These are phyloP conservation scores for Viridothelium virens DNA, from an alignment of 495 filamentous ascomycete species.

Conservation along the genomic window DNA sequence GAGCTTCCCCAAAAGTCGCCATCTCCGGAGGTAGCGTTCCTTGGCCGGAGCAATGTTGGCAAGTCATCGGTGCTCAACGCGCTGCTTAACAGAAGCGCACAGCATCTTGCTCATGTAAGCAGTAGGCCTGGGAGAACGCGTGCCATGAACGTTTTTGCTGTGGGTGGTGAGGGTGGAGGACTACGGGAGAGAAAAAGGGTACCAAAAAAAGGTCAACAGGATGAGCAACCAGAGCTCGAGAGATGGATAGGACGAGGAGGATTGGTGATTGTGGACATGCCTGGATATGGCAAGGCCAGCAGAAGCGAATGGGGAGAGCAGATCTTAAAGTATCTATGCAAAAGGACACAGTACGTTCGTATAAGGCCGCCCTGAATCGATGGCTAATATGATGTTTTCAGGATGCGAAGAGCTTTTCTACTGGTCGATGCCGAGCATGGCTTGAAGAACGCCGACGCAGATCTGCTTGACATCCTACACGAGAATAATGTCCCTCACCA, in stretches of 20 bases:
- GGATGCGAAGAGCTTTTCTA: slow-evolving; percentile 68
- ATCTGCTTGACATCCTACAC: slow-evolving; percentile 58
- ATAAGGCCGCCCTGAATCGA: background rate
- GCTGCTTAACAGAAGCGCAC: slow-evolving; percentile 49
- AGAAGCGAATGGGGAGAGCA: slow-evolving; percentile 72
- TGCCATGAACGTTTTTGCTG: slow-evolving; percentile 77
- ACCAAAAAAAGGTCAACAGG: slow-evolving; percentile 40
- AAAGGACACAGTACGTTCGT: slow-evolving; percentile 53
- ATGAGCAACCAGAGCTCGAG: slow-evolving; percentile 21
- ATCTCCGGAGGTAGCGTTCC: slow-evolving; percentile 62
- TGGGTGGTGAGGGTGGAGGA: slow-evolving; percentile 46
- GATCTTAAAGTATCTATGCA: slow-evolving; percentile 73
- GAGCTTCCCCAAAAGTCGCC: slow-evolving; percentile 44
- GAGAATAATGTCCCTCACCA: slow-evolving; percentile 59
- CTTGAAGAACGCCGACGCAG: slow-evolving; percentile 63
- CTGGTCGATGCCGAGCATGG: slow-evolving; percentile 75
- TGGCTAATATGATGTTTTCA: slow-evolving; percentile 17
- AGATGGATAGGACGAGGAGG: slow-evolving; percentile 37
- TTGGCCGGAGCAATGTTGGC: slow-evolving; percentile 85
- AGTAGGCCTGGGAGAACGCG: slow-evolving; percentile 68
- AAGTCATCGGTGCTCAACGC: slow-evolving; percentile 86
- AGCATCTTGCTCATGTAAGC: slow-evolving; percentile 53
- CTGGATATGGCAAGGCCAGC: slow-evolving; percentile 80
- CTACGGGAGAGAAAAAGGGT: slow-evolving; percentile 34
- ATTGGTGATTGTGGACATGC: slow-evolving; percentile 77